Percentiles rank a stretch among this genome's conserved stretches.
Evolutionary conservation across 148 eudicot genomes (phyloP).

Genomic region (Fallopia convolvulus): DNA sequence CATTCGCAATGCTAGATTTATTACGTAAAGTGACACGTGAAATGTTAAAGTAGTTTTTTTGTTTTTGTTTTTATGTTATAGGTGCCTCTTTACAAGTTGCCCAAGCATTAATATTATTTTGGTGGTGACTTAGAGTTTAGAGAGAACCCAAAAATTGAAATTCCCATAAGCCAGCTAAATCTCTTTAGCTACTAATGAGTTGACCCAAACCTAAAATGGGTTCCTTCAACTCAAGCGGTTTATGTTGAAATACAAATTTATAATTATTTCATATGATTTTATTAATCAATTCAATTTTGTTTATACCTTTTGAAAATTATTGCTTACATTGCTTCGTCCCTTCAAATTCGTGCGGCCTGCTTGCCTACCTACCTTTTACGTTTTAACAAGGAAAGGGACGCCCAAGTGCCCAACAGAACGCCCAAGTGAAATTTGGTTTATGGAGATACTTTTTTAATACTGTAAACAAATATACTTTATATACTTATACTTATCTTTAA

Average conservation of each 20-base stretch:
- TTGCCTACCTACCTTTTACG: not conserved
- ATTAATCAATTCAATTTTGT: not conserved
- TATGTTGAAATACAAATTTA: not conserved
- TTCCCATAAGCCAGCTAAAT: not conserved
- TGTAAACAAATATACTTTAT: too few relatives aligned
- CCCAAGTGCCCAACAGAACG: not conserved
- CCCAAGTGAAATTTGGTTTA: too few relatives aligned
- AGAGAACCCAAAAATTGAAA: not conserved
- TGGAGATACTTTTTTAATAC: too few relatives aligned
- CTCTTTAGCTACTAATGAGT: not conserved
- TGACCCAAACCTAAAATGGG: not conserved
- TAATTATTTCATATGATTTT: too few relatives aligned
- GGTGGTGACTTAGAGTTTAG: too few relatives aligned
- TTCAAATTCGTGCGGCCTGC: constrained; percentile 1
- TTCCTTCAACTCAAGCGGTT: not conserved
- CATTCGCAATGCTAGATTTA: too few relatives aligned
- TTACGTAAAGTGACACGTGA: too few relatives aligned
- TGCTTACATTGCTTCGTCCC: not conserved
- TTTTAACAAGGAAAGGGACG: not conserved
- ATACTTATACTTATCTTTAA: too few relatives aligned
- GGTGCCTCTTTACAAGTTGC: not conserved
- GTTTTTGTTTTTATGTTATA: not conserved
- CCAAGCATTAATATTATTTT: not conserved
- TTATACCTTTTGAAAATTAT: not conserved
- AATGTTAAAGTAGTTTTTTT: too few relatives aligned